A percentile compares a stretch with the other conserved stretches of the same genome.
Conservation (phyloP, 2,329 filamentous ascomycete species). For the Ophiostoma tasmaniense region DNA sequence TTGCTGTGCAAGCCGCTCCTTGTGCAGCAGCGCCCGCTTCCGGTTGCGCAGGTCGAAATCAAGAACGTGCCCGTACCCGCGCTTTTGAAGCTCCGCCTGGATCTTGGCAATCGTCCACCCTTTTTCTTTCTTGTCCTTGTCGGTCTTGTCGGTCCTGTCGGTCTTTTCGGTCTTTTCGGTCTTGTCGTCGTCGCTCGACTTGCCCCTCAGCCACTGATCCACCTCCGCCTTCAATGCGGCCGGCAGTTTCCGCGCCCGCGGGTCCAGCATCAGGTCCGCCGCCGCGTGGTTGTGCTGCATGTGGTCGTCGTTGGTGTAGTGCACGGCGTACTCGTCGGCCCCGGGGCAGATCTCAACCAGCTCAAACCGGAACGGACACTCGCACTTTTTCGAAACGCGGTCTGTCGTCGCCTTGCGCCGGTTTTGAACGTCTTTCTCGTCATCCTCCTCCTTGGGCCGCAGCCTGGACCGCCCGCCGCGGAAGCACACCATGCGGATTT, state of each 20-base stretch:
- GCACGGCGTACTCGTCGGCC: slow-evolving; percentile 30
- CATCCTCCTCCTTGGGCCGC: slow-evolving; percentile 17
- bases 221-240: slow-evolving; percentile 27
- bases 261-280: slow-evolving; percentile 30
- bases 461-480: slow-evolving; percentile 31
- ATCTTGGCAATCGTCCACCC: slow-evolving; percentile 28
- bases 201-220: slow-evolving; percentile 28
- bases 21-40: slow-evolving; percentile 28
- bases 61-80: slow-evolving; percentile 30
- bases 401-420: slow-evolving; percentile 29
- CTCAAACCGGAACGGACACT: slow-evolving; percentile 32
- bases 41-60: slow-evolving; percentile 32
- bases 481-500: slow-evolving; percentile 33
- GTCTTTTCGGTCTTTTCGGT: not conserved
- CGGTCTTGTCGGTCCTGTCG: not conserved
- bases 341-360: slow-evolving; percentile 29
- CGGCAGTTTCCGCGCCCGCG: slow-evolving; percentile 30
- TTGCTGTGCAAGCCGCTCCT: slow-evolving; percentile 19
- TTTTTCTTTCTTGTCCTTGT: not conserved
- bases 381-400: slow-evolving; percentile 31
- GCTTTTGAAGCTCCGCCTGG: slow-evolving; percentile 28
- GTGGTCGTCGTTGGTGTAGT: slow-evolving; percentile 31
- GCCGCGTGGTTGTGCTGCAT: slow-evolving; percentile 30
- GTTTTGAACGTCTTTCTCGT: slow-evolving; percentile 5
- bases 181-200: slow-evolving; percentile 20